These are phyloP conservation scores for Artemisia annua DNA, from an alignment of 129 eudicot species.

Conservation along the genomic window DNA sequence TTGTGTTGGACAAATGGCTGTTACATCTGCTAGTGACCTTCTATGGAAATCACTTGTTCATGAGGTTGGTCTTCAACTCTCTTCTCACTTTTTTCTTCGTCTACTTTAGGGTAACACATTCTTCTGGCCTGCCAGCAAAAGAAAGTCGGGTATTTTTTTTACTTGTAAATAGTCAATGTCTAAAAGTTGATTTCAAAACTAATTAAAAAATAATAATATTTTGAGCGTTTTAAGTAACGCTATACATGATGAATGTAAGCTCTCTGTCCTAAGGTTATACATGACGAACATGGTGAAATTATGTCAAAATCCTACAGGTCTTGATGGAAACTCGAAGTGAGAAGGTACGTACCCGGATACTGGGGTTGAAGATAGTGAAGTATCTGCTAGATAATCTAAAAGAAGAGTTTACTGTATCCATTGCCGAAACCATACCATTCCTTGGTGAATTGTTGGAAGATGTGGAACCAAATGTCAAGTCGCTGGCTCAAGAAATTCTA, in stretches of 20 bases:
- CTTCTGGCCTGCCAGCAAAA: neutral
- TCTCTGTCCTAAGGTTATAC: no score
- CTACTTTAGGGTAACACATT: neutral
- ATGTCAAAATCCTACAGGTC: constrained; percentile 40
- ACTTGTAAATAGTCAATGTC: no score
- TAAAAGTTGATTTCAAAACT: no score
- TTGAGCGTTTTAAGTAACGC: no score
- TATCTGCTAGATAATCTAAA: constrained; percentile 69
- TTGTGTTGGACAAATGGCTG: constrained; percentile 96
- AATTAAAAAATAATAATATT: no score
- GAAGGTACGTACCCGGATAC: constrained; percentile 60
- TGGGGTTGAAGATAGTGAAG: constrained; percentile 77
- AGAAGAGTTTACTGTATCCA: constrained; percentile 70
- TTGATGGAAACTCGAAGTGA: constrained; percentile 92
- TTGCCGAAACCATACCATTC: constrained; percentile 86
- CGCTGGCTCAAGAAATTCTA: constrained; percentile 84
- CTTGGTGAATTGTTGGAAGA: constrained; percentile 89
- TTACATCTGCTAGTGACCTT: constrained; percentile 83
- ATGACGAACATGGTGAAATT: no score
- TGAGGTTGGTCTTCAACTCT: constrained; percentile 47
- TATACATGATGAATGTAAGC: no score
- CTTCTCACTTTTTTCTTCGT: neutral
- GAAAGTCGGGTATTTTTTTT: neutral
- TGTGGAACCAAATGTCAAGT: constrained; percentile 67
- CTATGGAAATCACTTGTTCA: constrained; percentile 84